Evolutionary conservation across 2,329 filamentous ascomycete genomes (phyloP), one percentile per base, ranked within the genome.

Genomic region (Aspergillus tubingensis): DNA sequence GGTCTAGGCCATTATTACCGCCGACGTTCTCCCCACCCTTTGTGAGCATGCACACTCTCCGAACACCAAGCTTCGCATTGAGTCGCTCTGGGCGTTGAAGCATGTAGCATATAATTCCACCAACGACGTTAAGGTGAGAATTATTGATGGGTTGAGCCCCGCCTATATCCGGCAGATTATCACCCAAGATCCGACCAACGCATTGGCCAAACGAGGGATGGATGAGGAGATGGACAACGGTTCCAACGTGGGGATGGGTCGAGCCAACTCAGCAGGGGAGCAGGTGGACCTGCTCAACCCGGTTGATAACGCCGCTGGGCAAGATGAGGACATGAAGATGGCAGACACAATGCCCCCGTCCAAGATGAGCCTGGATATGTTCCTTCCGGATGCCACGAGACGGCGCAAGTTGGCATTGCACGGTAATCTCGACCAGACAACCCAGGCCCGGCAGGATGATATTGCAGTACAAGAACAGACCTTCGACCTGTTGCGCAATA

Each of bases 81-180:
- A 95, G 68, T 92, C 93, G 21, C 78, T 99, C 1, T 99, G 95
- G 94, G 92, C 92, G 5, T 80, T 99, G 60, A 98, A 98, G 73
- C 92, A 98, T 76, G 84, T 97, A 53, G 89, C 96, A 2, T 85
- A 90, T 64, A 88, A 87, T 21, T 86, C 90, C 5, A 84, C 85
- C 17, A 87, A 89, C 48, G 85, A 89, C 11, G 80, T 91, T 66
- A 96, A 95, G 76, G 89, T 89, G 69, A 84, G 85, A 51, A 91
- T 91, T 61, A 79, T 98, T 11, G 87, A 93, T 53, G 87, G 91
- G 69, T 82, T 98, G 3, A 88, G 88, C 8, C 85, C 91, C 0
- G 87, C 86, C 10, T 96, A 92, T 91, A 83, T 98, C 11, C 84
- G 94, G 62, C 88, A 89, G 61, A 82, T 95, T 21, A 91, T 97